Evolutionary conservation across 2,329 filamentous ascomycete species (phyloP).

Genomic region (Microthyrium microscopicum): DNA sequence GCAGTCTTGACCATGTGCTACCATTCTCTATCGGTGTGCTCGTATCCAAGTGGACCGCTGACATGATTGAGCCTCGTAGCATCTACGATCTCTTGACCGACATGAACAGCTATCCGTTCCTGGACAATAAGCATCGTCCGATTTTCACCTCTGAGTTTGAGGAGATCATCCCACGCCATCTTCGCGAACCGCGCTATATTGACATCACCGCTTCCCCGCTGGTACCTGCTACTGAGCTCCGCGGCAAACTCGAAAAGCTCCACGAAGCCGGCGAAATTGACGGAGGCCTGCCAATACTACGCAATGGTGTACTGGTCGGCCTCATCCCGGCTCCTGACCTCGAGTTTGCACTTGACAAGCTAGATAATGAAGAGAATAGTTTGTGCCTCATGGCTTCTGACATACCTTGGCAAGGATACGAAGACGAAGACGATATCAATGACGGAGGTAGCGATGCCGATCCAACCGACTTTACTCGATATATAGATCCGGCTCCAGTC

Average conservation of each 20-base stretch:
- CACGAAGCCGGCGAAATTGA: conserved; percentile 81
- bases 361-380: conserved; percentile 55
- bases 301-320: conserved; percentile 65
- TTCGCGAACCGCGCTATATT: conserved; percentile 63
- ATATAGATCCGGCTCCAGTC: conserved; percentile 85
- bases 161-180: conserved; percentile 59
- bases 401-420: conserved; percentile 30
- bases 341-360: conserved; percentile 76
- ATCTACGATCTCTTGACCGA: conserved; percentile 86
- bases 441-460: conserved; percentile 46
- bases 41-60: conserved; percentile 95
- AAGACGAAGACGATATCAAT: conserved; percentile 21
- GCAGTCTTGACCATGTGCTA: conserved; percentile 84
- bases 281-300: conserved; percentile 74
- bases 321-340: conserved; percentile 88
- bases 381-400: conserved; percentile 69
- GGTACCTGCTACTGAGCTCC: conserved; percentile 59
- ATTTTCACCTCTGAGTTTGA: conserved; percentile 77
- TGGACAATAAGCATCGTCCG: conserved; percentile 91
- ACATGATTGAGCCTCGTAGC: conserved; percentile 82
- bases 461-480: conserved; percentile 74
- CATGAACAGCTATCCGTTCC: conserved; percentile 93
- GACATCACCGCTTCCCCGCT: conserved; percentile 74
- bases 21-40: conserved; percentile 86
- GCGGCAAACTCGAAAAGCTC: conserved; percentile 63